Evolutionary conservation across 139 green algal species (phyloP), one percentile per base, ranked within the genome.

Genomic region (Tetradesmus lagerheimii): DNA sequence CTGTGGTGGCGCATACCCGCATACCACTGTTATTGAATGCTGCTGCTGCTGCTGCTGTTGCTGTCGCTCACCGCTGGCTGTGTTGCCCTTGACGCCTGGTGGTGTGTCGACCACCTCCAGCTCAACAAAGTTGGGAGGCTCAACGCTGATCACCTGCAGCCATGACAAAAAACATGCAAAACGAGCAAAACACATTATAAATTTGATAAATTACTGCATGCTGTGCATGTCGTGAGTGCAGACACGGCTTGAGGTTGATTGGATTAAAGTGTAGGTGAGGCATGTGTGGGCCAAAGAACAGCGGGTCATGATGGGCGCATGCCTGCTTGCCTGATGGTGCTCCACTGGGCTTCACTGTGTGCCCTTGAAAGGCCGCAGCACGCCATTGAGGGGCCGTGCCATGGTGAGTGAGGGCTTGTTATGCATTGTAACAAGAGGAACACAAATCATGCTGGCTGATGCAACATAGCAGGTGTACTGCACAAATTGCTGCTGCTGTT

Each of bases 11-110:
- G n/a, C n/a, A n/a, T n/a, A n/a, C n/a, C n/a, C n/a, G n/a, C n/a
- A n/a, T n/a, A n/a, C n/a, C n/a, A n/a, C n/a, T n/a, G n/a, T n/a
- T n/a, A n/a, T n/a, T n/a, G n/a, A 50, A 9, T 50, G 43, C 43
- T 50, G 43, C 43, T 50, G 43, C 43, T 50, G 43, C 43, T 50
- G 43, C 43, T 50, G 43, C 9, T 50, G 43, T 9, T 50, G 43
- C 43, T 50, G 43, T 50, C 2, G 25, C 83, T 88, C 83, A 88
- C 83, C 83, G 83, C 83, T 88, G 1, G 93, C 94, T 1, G 97
- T 99, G 94, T 99, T 99, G 83, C 96, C 97, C 90, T 98, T 99
- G 43, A 99, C 93, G 31, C 96, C 96, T 0, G 98, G 96, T 77
- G 98, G 97, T 11, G 96, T 97, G 64, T 96, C 89, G 14, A 89